Evolutionary conservation across 106 monocot genomes (phyloP), one percentile per base, ranked within the genome.

Genomic region (Gastrodia elata): DNA sequence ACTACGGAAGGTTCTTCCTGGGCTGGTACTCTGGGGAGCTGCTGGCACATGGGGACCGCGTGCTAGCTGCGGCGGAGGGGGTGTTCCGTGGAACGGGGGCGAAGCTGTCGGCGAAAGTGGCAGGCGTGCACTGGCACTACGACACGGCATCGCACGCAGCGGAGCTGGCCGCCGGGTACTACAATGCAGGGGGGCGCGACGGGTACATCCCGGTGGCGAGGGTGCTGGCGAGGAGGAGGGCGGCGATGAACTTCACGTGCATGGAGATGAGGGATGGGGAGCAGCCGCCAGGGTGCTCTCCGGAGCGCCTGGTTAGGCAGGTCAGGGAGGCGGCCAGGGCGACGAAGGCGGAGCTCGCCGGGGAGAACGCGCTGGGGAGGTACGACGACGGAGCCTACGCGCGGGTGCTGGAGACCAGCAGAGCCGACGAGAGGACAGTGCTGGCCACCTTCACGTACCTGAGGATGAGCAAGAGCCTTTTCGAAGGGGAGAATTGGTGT

Each of bases 71-170:
- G 0, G 93, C 93, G 0, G 78, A 85, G 32, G 71, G 58, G 13
- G 75, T 86, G 3, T 93, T 90, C 82, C 68, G 70, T 13, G 83
- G 78, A 69, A 84, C 87, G 8, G 83, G 83, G 0, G 82, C 71
- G 33, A 82, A 74, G 42, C 65, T 93, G 8, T 94, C 90, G 0
- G 93, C 61, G 1, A 90, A 94, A 57, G 83, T 95, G 0, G 95
- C 89, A 0, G 92, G 89, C 16, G 87, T 95, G 71, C 87, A 95
- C 79, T 95, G 95, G 95, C 95, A 95, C 73, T 95, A 89, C 74
- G n/a, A 71, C 6, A 87, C 85, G 1, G 79, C 83, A 27, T 89
- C 95, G 26, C 95, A 91, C 33, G 80, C 95, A 0, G 82, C 95
- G 1, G 92, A 95, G 65, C 85, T 95, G 11, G 92, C 89, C 0